Evolutionary conservation across 179 eudicot genomes (phyloP).

Genomic region (Camellia oleifera): DNA sequence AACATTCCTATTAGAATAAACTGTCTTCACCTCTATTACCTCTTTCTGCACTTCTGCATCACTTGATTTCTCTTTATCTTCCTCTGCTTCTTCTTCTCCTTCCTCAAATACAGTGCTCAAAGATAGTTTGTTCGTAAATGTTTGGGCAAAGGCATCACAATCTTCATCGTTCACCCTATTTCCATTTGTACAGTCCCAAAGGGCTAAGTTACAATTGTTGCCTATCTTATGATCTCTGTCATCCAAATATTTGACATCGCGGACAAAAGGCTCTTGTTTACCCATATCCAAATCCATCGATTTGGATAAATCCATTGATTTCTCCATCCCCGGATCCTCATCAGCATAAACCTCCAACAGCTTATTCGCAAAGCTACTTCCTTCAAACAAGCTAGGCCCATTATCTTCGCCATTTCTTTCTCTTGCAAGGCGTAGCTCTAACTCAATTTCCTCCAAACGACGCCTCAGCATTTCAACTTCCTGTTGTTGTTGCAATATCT

Average conservation of each 20-base stretch:
- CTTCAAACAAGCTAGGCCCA: constrained; percentile 35
- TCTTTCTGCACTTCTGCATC: constrained; percentile 81
- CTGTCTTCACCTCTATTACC: constrained; percentile 75
- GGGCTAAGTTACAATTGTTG: neutral
- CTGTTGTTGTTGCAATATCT: constrained; percentile 57
- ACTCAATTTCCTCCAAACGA: constrained; percentile 73
- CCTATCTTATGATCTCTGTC: constrained; percentile 13
- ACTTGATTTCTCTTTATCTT: constrained; percentile 27
- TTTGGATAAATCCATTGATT: constrained; percentile 85
- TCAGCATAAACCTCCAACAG: constrained; percentile 55
- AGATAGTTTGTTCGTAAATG: constrained; percentile 34
- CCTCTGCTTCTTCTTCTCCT: constrained; percentile 62
- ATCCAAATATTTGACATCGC: constrained; percentile 41
- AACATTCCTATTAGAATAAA: constrained; percentile 15
- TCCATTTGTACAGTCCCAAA: constrained; percentile 4
- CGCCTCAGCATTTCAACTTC: constrained; percentile 73
- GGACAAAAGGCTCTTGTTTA: constrained; percentile 40
- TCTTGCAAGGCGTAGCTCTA: constrained; percentile 52
- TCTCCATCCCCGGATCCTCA: constrained; percentile 80
- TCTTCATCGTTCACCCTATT: constrained; percentile 14
- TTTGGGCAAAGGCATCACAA: constrained; percentile 25
- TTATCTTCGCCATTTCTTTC: constrained; percentile 47
- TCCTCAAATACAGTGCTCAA: constrained; percentile 94
- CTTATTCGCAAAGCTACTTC: constrained; percentile 53
- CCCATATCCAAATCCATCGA: constrained; percentile 45